Evolutionary conservation across 176 grass and related monocot genomes (phyloP).

Genomic region (Avena atlantica): DNA sequence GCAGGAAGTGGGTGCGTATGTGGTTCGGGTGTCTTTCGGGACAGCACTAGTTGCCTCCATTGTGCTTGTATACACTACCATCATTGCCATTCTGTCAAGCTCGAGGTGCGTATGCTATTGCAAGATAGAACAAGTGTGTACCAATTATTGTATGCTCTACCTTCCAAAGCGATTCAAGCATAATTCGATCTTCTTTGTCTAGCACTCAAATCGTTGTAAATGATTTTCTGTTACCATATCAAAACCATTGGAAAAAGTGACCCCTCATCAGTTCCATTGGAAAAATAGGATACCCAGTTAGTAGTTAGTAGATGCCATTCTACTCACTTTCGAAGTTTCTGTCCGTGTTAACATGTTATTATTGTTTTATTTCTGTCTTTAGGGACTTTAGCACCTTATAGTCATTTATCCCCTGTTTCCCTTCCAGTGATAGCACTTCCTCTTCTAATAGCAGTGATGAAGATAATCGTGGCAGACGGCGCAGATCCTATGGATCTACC

Average conservation of each 20-base stretch:
- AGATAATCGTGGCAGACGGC: conserved; percentile 67
- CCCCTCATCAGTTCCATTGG: background rate
- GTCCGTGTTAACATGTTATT: background rate
- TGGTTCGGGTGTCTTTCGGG: conserved; percentile 89
- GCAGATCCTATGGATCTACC: conserved; percentile 75
- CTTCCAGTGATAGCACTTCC: conserved; percentile 46
- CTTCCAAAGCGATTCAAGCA: background rate
- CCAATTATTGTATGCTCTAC: conserved; percentile 12
- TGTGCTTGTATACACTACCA: conserved; percentile 92
- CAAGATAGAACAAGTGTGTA: background rate
- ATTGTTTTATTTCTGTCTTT: background rate
- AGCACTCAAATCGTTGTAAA: conserved; percentile 12
- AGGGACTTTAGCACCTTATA: conserved; percentile 3
- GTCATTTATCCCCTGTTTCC: conserved; percentile 31
- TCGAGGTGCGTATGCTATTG: conserved; percentile 53
- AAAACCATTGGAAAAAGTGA: too few species aligned
- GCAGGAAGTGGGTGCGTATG: conserved; percentile 78
- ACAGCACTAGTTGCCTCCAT: conserved; percentile 95
- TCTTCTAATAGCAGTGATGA: conserved; percentile 79
- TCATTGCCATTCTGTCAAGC: conserved; percentile 83
- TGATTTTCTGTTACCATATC: background rate
- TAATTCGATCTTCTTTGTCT: conserved; percentile 8
- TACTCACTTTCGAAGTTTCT: background rate
- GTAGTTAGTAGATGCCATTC: background rate
- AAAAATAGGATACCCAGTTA: background rate